A percentile compares a stretch with the other conserved stretches of the same genome.
phyloP scores from a whole-genome alignment of 129 eudicot species.

The Helianthus annuus region HanXRQr2.0-SUNRISE NC_035434.2:166240537-166241036 shows the following conservation, averaged over 20 bases:
- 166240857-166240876: conserved; percentile 98
- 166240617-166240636: conserved; percentile 96
- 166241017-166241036: conserved; percentile 93
- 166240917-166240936: conserved; percentile 96
- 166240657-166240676: conserved; percentile 88
- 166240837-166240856: conserved; percentile 83
- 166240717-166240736: conserved; percentile 99
- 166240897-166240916: conserved; percentile 92
- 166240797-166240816: conserved; percentile 95
- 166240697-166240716: conserved; percentile 98
- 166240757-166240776: conserved; percentile 97
- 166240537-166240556: conserved; percentile 89
- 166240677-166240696: conserved; percentile 91
- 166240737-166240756: conserved; percentile 99
- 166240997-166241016: conserved; percentile 99
- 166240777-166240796: conserved; percentile 93
- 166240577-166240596: conserved; percentile 98
- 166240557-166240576: conserved; percentile 98
- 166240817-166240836: conserved; percentile 99
- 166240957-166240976: conserved; percentile 99
- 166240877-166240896: conserved; percentile 94
- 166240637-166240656: conserved; percentile 97
- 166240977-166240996: conserved; percentile 99
- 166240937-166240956: conserved; percentile 94
- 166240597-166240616: conserved; percentile 97